Evolutionary conservation across 2,329 filamentous ascomycete species (phyloP).

Genomic region (Fusarium transvaalense): DNA sequence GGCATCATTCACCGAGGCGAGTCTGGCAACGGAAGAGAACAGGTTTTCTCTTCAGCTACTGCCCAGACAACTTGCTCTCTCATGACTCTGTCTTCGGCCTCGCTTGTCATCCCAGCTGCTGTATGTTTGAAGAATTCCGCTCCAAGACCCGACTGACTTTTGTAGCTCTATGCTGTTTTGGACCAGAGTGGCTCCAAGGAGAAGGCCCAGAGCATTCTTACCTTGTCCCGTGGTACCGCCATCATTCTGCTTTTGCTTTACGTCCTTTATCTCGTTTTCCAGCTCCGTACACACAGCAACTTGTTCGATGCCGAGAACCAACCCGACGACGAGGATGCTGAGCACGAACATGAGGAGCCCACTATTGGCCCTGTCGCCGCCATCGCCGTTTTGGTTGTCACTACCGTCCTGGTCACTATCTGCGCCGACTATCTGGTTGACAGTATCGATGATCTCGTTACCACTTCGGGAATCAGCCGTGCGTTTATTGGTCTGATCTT

Average conservation of each 20-base stretch:
- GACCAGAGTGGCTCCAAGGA: constrained; percentile 58
- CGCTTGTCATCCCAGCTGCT: constrained; percentile 82
- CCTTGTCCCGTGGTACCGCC: constrained; percentile 80
- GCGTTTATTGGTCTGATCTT: constrained; percentile 85
- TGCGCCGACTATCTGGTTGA: constrained; percentile 84
- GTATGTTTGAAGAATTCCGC: constrained; percentile 53
- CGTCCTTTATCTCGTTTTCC: constrained; percentile 81
- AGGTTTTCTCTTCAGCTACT: constrained; percentile 79
- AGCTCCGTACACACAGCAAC: constrained; percentile 79
- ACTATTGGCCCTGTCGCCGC: constrained; percentile 74
- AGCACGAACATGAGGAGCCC: constrained; percentile 59
- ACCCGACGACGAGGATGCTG: constrained; percentile 56
- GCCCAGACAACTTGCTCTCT: constrained; percentile 82
- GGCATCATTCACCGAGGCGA: constrained; percentile 72
- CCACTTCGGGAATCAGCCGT: constrained; percentile 78
- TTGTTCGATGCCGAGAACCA: constrained; percentile 73
- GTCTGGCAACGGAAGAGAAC: constrained; percentile 72
- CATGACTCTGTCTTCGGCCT: constrained; percentile 81
- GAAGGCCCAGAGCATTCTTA: constrained; percentile 69
- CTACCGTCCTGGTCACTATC: constrained; percentile 77
- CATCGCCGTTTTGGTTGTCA: constrained; percentile 73
- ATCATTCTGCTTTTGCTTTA: constrained; percentile 82
- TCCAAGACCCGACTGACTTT: constrained; percentile 31
- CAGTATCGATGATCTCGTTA: constrained; percentile 79
- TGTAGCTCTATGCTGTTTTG: constrained; percentile 74